These are phyloP conservation scores for Tetrahymena malaccensis DNA, from an alignment of 73 alveolate genomes.

Conservation along the genomic window DNA sequence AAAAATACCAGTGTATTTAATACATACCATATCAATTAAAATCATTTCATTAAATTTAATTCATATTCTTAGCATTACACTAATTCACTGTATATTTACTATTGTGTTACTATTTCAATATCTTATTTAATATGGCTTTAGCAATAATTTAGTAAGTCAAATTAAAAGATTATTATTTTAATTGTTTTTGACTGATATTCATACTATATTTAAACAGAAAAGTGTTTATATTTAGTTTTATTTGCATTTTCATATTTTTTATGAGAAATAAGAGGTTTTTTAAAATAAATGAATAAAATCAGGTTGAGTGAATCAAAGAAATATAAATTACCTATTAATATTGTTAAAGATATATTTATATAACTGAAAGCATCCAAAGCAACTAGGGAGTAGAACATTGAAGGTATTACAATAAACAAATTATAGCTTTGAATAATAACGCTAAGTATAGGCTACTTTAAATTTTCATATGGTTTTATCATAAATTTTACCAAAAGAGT, in stretches of 20 bases:
- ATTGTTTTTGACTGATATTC: too few species aligned
- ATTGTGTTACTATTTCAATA: too few species aligned
- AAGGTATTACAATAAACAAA: neutral
- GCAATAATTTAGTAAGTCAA: too few species aligned
- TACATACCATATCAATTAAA: neutral
- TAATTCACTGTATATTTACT: too few species aligned
- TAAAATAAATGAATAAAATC: neutral
- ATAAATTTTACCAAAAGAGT: neutral
- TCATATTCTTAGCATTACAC: too few species aligned
- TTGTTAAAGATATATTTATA: neutral
- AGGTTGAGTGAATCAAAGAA: neutral
- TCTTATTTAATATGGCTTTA: too few species aligned
- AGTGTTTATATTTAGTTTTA: too few species aligned
- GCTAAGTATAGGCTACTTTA: neutral
- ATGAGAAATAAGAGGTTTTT: too few species aligned
- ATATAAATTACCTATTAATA: neutral
- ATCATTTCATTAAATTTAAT: neutral
- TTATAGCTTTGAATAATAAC: neutral
- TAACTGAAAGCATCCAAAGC: neutral
- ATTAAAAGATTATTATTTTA: too few species aligned
- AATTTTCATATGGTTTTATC: neutral
- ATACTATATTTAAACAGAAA: too few species aligned
- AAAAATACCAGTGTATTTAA: too few species aligned
- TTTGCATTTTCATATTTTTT: too few species aligned
- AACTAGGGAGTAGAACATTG: neutral